Base-by-base conservation (phyloP, 2,329 filamentous ascomycete genomes). In the Chaetothyriales sp. region DNA sequence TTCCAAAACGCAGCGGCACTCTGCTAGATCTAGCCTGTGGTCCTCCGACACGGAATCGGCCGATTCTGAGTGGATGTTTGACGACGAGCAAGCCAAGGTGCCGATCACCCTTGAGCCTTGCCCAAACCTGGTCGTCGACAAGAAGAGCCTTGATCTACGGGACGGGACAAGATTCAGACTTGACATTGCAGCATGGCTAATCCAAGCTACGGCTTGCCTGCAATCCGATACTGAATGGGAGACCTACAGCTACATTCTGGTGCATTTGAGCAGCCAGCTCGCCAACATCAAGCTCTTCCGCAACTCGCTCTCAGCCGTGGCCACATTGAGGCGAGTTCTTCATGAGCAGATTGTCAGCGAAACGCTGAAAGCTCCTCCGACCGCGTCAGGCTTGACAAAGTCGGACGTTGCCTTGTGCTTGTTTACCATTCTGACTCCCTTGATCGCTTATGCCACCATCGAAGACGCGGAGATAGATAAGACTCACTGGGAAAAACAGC, bases 391-490 rank as follows among this genome's bases (percentile, higher is more conserved):
- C 0, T 73, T 95, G 19, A 87, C 88, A 52, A 89, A 88, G 60
- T 85, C 85, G 0, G 89, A 97, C 66, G 84, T 95, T 48, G 87
- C 86, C 13, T 85, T 92, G 37, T 94, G 89, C 63, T 74, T 97
- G 40, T 90, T 92, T 61, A 85, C 95, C 61, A 82, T 83, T 29
- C 72, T 98, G 58, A 90, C 86, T 5, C 89, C 90, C 70, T 78
- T 95, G 49, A 76, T 95, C 63, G 90, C 89, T 65, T 98, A 95
- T 63, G 56, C 58, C 28, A 61, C 58, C 19, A 56, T 58, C 49
- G 88, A 95, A 65, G 80, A 84, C 50, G 77, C 88, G 60, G 94
- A 94, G 64, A 77, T 78, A 28, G 89, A 97, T 61, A 84, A 94
- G 65, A 56, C 53, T 1, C 58, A 58, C 48, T 58, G 59, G 28